phyloP scores from a whole-genome alignment of 2,329 filamentous ascomycete species.

The Salinomyces thailandicus region DNA sequence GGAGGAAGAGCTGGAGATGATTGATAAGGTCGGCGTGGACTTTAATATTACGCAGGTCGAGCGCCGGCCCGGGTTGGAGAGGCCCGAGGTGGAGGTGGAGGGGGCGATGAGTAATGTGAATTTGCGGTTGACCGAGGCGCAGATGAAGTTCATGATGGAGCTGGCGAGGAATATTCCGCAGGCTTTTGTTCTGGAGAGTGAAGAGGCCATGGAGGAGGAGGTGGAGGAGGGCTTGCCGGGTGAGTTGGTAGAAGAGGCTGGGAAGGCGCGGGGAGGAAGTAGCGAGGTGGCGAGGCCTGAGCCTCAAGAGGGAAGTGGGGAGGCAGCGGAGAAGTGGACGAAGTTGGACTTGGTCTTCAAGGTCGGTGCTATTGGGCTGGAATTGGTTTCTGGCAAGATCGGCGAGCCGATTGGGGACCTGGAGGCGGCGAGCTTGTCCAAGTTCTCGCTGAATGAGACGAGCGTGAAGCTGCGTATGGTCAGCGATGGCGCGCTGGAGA shows the following conservation, averaged over 20 bases:
- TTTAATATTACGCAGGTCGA: conserved; percentile 90
- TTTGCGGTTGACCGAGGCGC: conserved; percentile 76
- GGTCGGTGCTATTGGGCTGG: conserved; percentile 75
- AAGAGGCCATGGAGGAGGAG: conserved; percentile 58
- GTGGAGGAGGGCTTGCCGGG: conserved; percentile 62
- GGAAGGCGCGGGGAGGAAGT: conserved; percentile 29
- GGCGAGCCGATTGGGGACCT: conserved; percentile 68
- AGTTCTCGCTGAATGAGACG: conserved; percentile 89
- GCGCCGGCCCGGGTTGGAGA: conserved; percentile 62
- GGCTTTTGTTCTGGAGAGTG: conserved; percentile 67
- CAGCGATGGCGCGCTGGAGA: conserved; percentile 81
- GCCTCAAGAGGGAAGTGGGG: conserved; percentile 21
- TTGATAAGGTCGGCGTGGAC: conserved; percentile 89
- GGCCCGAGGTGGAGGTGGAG: conserved; percentile 85
- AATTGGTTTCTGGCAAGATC: conserved; percentile 68
- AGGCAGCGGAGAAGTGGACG: conserved; percentile 60
- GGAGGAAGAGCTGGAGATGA: conserved; percentile 83
- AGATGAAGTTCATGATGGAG: conserved; percentile 80
- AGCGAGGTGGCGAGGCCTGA: conserved; percentile 33
- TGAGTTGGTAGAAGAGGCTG: conserved; percentile 41
- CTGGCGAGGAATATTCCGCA: conserved; percentile 79
- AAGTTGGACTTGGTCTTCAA: conserved; percentile 88
- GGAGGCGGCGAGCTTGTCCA: conserved; percentile 72
- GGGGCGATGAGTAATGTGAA: conserved; percentile 91
- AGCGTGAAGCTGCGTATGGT: conserved; percentile 87